Evolutionary conservation across 2,329 filamentous ascomycete genomes (phyloP).

Genomic region (Colletotrichum sp.): DNA sequence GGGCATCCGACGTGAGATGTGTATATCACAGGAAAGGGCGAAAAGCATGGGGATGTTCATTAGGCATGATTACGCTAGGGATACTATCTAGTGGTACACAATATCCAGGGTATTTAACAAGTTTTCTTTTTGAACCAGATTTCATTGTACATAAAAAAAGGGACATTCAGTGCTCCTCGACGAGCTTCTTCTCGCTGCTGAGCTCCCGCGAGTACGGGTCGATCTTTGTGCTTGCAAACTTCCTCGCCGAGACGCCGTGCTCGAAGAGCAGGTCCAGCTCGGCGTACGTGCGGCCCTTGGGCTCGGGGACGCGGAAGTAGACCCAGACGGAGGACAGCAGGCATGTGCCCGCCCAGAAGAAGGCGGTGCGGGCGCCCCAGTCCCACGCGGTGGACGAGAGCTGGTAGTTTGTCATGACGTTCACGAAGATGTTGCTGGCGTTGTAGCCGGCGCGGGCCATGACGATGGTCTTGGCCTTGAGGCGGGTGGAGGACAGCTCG

Average conservation of each 20-base stretch:
- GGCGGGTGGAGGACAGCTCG: slow-evolving; percentile 57
- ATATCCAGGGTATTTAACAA: not conserved
- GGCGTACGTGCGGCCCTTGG: slow-evolving; percentile 51
- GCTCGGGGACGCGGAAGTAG: slow-evolving; percentile 57
- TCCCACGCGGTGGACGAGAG: slow-evolving; percentile 51
- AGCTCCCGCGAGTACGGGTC: slow-evolving; percentile 35
- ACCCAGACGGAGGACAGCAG: slow-evolving; percentile 54
- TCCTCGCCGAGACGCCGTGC: slow-evolving; percentile 40
- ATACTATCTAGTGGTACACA: not conserved
- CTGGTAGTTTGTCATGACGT: slow-evolving; percentile 53
- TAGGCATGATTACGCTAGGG: slow-evolving; percentile 7
- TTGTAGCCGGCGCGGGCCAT: slow-evolving; percentile 54
- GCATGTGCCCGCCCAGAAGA: slow-evolving; percentile 53
- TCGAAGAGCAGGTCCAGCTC: slow-evolving; percentile 49
- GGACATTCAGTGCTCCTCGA: not conserved
- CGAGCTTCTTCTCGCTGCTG: slow-evolving; percentile 11
- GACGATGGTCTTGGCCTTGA: slow-evolving; percentile 60
- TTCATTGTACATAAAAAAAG: not conserved
- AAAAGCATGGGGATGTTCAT: not conserved
- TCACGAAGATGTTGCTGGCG: slow-evolving; percentile 54
- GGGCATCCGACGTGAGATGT: not conserved
- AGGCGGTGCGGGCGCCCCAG: slow-evolving; percentile 52
- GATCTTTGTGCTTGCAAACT: slow-evolving; percentile 42
- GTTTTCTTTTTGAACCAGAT: not conserved
- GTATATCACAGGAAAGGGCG: not conserved